These are phyloP conservation scores for Tephrocybe sp. DNA, from an alignment of 768 basidiomycete genomes.

Conservation along the genomic window DNA sequence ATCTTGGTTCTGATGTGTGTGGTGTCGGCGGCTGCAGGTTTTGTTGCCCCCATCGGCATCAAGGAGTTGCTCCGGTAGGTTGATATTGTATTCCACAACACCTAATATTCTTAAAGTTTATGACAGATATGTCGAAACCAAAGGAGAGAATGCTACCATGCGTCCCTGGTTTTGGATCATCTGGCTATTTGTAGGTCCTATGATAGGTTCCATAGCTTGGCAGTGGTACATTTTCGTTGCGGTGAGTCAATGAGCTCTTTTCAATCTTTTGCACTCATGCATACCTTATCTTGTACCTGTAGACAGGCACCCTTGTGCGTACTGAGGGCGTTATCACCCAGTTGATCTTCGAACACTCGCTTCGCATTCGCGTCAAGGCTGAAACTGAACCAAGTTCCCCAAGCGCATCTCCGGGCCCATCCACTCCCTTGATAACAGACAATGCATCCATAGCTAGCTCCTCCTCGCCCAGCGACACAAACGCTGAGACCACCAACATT, in stretches of 20 bases:
- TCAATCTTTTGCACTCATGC: background rate
- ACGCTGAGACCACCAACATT: background rate
- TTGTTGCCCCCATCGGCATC: slow-evolving; percentile 37
- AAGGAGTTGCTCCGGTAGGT: slow-evolving; percentile 38
- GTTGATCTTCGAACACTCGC: slow-evolving; percentile 41
- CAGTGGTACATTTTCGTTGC: slow-evolving; percentile 54
- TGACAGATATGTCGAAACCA: slow-evolving; percentile 56
- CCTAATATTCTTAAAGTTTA: background rate
- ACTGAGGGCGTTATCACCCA: slow-evolving; percentile 43
- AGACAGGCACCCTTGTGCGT: slow-evolving; percentile 46
- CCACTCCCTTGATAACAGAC: slow-evolving; percentile 14
- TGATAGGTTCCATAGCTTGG: slow-evolving; percentile 36
- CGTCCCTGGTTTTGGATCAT: slow-evolving; percentile 72
- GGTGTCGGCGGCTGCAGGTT: slow-evolving; percentile 22
- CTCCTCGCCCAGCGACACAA: slow-evolving; percentile 3
- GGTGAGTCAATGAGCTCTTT: slow-evolving; percentile 25
- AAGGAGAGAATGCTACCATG: slow-evolving; percentile 42
- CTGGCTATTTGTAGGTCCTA: slow-evolving; percentile 47
- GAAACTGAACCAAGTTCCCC: slow-evolving; percentile 21
- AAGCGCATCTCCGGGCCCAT: slow-evolving; percentile 3
- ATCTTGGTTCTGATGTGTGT: slow-evolving; percentile 26
- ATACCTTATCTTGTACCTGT: slow-evolving; percentile 16
- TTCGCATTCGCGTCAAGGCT: slow-evolving; percentile 62
- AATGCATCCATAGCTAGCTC: slow-evolving; percentile 9
- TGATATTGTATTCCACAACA: background rate